Conservation (phyloP, 106 monocot genomes). For the Hemerocallis citrina region DNA sequence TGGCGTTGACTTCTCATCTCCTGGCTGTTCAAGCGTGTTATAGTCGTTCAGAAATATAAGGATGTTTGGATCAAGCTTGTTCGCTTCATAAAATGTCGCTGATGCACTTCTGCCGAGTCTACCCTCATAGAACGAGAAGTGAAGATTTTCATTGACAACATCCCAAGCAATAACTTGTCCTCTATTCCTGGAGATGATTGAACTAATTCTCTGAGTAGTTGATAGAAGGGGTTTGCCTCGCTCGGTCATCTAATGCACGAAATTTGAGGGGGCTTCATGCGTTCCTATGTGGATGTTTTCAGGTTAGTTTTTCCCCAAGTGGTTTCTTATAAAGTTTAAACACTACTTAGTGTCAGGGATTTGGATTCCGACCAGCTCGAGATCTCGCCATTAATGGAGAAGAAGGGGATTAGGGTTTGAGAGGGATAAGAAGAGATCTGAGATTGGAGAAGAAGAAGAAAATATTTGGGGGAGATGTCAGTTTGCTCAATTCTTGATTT, state of each 20-base stretch:
- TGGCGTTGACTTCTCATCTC: slow-evolving; percentile 21
- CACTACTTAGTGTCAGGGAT: too few species aligned
- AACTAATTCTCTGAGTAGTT: slow-evolving; percentile 38
- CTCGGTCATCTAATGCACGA: slow-evolving; percentile 23
- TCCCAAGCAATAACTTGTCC: slow-evolving; percentile 75
- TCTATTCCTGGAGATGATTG: slow-evolving; percentile 45
- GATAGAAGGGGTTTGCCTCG: slow-evolving; percentile 30
- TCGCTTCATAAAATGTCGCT: slow-evolving; percentile 19
- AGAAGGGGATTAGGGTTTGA: too few species aligned
- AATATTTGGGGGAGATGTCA: too few species aligned
- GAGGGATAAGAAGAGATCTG: too few species aligned
- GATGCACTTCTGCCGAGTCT: slow-evolving; percentile 36
- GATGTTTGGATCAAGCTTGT: slow-evolving; percentile 28
- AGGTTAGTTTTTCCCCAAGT: too few species aligned
- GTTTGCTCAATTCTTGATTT: too few species aligned
- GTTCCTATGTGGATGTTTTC: slow-evolving; percentile 28
- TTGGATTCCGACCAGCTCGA: too few species aligned
- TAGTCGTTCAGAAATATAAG: slow-evolving; percentile 76
- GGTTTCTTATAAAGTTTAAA: too few species aligned
- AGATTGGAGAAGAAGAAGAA: too few species aligned
- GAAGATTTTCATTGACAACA: slow-evolving; percentile 81
- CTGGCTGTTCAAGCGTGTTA: slow-evolving; percentile 59
- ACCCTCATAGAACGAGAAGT: slow-evolving; percentile 49
- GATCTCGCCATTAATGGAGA: too few species aligned
- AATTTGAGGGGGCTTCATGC: slow-evolving; percentile 38